Evolutionary conservation across 1,284 basidiomycete genomes (phyloP).

Genomic region (Coniferiporia sulphurascens): DNA sequence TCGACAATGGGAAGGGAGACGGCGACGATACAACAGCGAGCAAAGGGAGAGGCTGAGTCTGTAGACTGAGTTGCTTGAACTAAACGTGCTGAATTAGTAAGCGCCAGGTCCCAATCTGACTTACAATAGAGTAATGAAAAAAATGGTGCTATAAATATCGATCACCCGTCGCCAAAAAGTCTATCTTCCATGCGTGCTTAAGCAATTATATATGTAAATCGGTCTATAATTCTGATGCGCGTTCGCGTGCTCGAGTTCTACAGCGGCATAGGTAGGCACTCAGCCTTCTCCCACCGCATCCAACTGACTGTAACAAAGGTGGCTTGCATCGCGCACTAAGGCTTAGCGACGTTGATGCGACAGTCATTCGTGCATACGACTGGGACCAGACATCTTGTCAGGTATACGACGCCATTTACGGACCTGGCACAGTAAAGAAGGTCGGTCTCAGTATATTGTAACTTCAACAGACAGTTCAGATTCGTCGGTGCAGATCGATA

Average conservation of each 20-base stretch:
- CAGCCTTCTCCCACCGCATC: neutral
- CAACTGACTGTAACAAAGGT: slow-evolving; percentile 35
- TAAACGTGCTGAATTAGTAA: neutral
- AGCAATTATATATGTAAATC: no score
- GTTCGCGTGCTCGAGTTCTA: slow-evolving; percentile 68
- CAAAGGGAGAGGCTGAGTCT: neutral
- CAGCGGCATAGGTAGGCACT: slow-evolving; percentile 57
- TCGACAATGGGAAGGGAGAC: neutral
- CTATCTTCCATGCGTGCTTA: neutral
- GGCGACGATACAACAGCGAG: neutral
- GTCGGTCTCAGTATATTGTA: slow-evolving; percentile 30
- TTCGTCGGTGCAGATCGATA: slow-evolving; percentile 47
- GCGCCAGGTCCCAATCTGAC: neutral
- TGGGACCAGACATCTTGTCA: slow-evolving; percentile 70
- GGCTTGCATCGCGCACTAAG: slow-evolving; percentile 66
- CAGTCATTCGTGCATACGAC: slow-evolving; percentile 61
- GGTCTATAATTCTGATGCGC: slow-evolving; percentile 21
- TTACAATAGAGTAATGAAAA: no score
- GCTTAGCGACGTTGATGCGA: slow-evolving; percentile 39
- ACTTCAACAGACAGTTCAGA: neutral
- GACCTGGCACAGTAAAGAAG: slow-evolving; percentile 40
- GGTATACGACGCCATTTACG: slow-evolving; percentile 59
- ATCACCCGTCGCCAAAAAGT: neutral
- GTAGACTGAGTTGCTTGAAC: neutral
- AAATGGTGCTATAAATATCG: no score